Conservation (phyloP, 148 eudicot species). For the Talinum fruticosum region DNA sequence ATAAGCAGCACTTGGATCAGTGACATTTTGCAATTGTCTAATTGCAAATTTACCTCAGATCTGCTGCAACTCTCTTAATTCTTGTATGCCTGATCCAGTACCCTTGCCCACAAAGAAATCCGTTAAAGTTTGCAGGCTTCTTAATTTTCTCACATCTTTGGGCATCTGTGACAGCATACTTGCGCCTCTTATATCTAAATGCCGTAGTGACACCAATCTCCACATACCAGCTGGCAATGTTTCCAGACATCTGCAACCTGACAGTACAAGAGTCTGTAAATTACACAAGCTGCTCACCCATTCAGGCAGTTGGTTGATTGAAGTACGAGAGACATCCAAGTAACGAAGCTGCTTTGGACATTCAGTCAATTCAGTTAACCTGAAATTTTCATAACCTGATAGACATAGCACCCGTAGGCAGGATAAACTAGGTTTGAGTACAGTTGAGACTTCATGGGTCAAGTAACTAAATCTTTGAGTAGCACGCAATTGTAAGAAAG, state of each 20-base stretch:
- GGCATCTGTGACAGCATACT: not conserved
- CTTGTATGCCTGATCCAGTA: not conserved
- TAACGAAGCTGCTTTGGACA: not conserved
- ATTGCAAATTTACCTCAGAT: slow-evolving; percentile 11
- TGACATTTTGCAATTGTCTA: slow-evolving; percentile 6
- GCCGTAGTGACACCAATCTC: not conserved
- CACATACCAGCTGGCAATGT: not conserved
- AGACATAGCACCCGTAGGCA: not conserved
- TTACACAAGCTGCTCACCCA: not conserved
- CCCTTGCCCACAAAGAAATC: not conserved
- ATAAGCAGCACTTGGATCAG: not conserved
- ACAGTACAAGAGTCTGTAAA: not conserved
- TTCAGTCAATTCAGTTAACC: not conserved
- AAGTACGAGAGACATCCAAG: not conserved
- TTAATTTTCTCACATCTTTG: not conserved
- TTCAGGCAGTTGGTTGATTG: not conserved
- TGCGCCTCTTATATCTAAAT: not conserved
- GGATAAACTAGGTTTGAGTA: not conserved
- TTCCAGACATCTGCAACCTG: not conserved
- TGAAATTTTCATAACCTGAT: not conserved
- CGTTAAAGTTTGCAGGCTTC: not conserved
- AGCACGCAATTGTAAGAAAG: not conserved
- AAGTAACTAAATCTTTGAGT: not conserved
- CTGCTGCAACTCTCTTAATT: not conserved
- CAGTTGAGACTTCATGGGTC: not conserved